Evolutionary conservation across 176 grass and related monocot genomes (phyloP), one percentile per base, ranked within the genome.

Genomic region (Zizania latifolia): DNA sequence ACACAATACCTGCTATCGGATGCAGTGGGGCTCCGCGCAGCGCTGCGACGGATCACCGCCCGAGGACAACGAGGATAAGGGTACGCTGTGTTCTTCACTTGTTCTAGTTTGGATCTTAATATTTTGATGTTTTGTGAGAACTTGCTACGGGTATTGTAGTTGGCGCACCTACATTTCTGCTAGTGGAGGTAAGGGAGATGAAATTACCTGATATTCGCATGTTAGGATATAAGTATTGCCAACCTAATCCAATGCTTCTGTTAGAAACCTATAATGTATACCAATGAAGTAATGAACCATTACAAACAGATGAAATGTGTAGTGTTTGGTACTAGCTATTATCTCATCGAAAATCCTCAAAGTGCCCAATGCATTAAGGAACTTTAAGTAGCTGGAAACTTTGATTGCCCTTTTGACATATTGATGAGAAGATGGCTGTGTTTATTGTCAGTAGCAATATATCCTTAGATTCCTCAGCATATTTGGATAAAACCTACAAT

Each of bases 1-100:
- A 76, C 91, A 92, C 58, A 98, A 98, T 11, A 94, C 91, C 2
- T 94, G 95, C 75, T 98, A 94, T 62, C 64, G 95, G 56, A 94
- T 98, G 94, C 91, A 94, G 79, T 98, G 94, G 94, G 89, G 86
- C 15, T 39, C 78, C 0, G 84, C 88, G 1, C 88, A 90, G 81
- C 74, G 95, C 22, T 98, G 95, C 16, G 86, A 94, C 15, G 91
- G 95, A 2, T 73, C 78, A 2, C 84, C 86, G 11, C 79, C 84
- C 0, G 76, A 89, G 45, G 91, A 84, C 38, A 81, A 83, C 1
- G 89, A 94, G 9, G 95, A 98, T 46, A 86, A 74, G 65, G 91
- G 95, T 94, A 81, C 3, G 19, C 2, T 34, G 11, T 32, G 23
- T 19, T 59, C 34, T 62, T 50, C 22, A n/a, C n/a, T 72, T 55